Evolutionary conservation across 768 basidiomycete species (phyloP).

Genomic region (Boletellus sp.): DNA sequence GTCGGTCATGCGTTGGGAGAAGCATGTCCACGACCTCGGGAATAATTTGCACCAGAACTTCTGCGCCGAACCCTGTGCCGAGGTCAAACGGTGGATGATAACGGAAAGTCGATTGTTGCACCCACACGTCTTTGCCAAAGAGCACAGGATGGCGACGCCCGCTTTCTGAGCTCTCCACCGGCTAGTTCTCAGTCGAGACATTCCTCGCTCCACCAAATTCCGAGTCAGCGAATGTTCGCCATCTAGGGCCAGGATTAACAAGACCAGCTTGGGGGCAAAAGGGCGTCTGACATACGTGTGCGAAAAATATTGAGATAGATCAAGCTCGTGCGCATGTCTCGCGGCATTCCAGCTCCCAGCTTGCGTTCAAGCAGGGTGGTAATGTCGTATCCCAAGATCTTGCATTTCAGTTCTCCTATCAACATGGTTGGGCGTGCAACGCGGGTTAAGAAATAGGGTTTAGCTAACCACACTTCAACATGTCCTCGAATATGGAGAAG

Average conservation of each 20-base stretch:
- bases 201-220: slow-evolving; percentile 13
- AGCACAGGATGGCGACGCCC: slow-evolving; percentile 17
- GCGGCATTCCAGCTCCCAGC: slow-evolving; percentile 9
- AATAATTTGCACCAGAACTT: slow-evolving; percentile 6
- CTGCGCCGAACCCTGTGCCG: slow-evolving; percentile 10
- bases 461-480: slow-evolving; percentile 8
- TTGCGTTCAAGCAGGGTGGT: slow-evolving; percentile 8
- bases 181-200: slow-evolving; percentile 6
- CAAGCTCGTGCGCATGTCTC: slow-evolving; percentile 13
- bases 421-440: not conserved
- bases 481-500: slow-evolving; percentile 13
- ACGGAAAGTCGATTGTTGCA: not conserved
- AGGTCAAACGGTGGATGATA: not conserved
- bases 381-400: slow-evolving; percentile 9
- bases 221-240: slow-evolving; percentile 4
- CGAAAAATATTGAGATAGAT: slow-evolving; percentile 13
- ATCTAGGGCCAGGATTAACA: not conserved
- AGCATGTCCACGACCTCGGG: slow-evolving; percentile 12
- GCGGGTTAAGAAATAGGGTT: not conserved
- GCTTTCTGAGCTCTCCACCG: slow-evolving; percentile 14
- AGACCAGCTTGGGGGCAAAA: not conserved
- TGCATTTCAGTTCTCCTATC: slow-evolving; percentile 6
- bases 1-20: slow-evolving; percentile 3
- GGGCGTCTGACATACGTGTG: not conserved
- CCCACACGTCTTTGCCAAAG: slow-evolving; percentile 15